Percentiles rank a stretch among this genome's conserved stretches.
Conservation (phyloP, 352 stramenopile species). For the Peronosclerospora sorghi region DNA sequence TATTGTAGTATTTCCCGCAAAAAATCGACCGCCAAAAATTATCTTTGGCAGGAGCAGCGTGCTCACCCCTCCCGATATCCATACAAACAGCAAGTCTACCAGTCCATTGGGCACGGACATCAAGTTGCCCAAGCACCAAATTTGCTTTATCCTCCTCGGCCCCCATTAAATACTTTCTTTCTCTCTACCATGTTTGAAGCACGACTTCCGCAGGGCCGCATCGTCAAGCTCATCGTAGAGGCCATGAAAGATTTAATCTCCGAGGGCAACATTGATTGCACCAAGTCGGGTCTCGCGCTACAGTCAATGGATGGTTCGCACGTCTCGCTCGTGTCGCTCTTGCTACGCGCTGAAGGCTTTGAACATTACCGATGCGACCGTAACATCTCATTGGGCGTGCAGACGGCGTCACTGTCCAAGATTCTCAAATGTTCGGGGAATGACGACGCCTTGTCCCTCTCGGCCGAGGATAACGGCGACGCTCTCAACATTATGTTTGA, state of each 20-base stretch:
- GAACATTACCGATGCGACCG: conserved; percentile 98
- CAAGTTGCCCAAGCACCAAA: no score
- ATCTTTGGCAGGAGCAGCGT: no score
- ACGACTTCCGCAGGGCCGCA: conserved; percentile 89
- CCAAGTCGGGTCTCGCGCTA: conserved; percentile 86
- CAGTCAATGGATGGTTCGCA: conserved; percentile 99
- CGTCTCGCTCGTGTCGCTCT: conserved; percentile 94
- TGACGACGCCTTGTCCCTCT: conserved; percentile 96
- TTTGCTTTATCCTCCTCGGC: no score
- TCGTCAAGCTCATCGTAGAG: conserved; percentile 99
- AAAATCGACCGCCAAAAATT: no score
- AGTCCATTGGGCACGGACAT: no score
- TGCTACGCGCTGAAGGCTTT: conserved; percentile 91
- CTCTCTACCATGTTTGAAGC: conserved; percentile 95
- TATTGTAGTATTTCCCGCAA: no score
- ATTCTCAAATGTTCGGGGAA: conserved; percentile 99
- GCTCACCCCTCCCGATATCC: no score
- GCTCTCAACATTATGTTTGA: conserved; percentile 98
- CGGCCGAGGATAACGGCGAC: conserved; percentile 95
- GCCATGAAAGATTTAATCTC: conserved; percentile 98
- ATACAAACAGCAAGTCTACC: no score
- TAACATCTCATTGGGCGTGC: conserved; percentile 95
- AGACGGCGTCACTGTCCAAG: conserved; percentile 96
- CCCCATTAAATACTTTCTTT: no score
- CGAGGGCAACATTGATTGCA: conserved; percentile 97